Evolutionary conservation across 371 early-diverging fungal genomes (phyloP).

Genomic region (Phascolomyces articulosus): DNA sequence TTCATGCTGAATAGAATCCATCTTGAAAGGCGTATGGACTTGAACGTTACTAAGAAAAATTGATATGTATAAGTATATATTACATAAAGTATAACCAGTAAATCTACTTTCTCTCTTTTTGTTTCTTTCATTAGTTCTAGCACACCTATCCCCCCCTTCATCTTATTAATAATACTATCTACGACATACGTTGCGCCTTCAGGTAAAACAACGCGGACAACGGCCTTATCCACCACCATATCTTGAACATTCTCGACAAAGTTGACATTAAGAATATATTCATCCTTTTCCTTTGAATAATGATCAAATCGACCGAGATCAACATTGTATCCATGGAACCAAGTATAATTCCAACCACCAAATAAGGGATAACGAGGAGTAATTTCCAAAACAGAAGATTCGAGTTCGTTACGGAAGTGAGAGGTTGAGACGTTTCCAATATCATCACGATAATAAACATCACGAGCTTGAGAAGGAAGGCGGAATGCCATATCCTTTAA

Average conservation of each 20-base stretch:
- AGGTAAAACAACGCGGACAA: conserved; percentile 82
- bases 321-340: conserved; percentile 90
- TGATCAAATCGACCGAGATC: conserved; percentile 61
- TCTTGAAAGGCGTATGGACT: conserved; percentile 56
- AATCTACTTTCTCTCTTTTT: too few relatives aligned
- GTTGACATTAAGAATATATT: conserved; percentile 69
- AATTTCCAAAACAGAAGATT: conserved; percentile 66
- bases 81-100: background rate
- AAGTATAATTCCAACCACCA: conserved; percentile 96
- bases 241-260: conserved; percentile 70
- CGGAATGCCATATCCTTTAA: conserved; percentile 54
- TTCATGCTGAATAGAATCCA: conserved; percentile 44
- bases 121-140: too few relatives aligned
- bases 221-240: conserved; percentile 66
- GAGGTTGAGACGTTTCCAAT: conserved; percentile 98
- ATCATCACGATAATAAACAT: conserved; percentile 90
- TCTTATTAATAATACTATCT: too few relatives aligned
- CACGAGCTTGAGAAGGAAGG: conserved; percentile 71
- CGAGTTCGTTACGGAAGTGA: conserved; percentile 52
- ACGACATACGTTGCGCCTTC: conserved; percentile 88
- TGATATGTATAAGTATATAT: background rate
- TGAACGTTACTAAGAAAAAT: conserved; percentile 50
- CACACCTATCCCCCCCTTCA: too few relatives aligned
- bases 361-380: conserved; percentile 90
- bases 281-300: conserved; percentile 43